Conservation (phyloP, 2,329 filamentous ascomycete genomes). For the Epicoccum nigrum region DNA sequence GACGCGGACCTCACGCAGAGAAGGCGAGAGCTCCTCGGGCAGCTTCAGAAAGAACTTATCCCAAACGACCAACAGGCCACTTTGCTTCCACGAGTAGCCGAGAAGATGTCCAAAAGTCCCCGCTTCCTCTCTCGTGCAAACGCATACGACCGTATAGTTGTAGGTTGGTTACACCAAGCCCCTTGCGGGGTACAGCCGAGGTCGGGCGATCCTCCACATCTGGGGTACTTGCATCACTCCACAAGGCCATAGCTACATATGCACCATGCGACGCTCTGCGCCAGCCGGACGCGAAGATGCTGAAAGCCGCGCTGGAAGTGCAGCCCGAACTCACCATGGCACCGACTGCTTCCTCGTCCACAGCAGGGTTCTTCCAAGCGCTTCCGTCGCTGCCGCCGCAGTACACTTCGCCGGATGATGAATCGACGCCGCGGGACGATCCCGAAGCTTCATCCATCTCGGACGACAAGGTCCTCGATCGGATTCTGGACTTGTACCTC, state of each 20-base stretch:
- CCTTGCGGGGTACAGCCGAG: conserved; percentile 12
- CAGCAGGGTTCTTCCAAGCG: conserved; percentile 41
- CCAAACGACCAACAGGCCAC: no score
- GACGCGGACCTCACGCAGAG: no score
- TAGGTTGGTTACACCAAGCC: not conserved
- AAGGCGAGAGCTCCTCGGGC: no score
- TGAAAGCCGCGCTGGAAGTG: conserved; percentile 10
- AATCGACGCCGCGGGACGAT: not conserved
- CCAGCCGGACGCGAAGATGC: not conserved
- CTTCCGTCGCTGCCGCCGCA: conserved; percentile 34
- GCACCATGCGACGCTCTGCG: not conserved
- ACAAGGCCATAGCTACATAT: not conserved
- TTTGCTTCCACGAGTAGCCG: no score
- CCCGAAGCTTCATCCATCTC: not conserved
- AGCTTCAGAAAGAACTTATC: no score
- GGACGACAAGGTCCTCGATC: conserved; percentile 32
- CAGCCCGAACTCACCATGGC: conserved; percentile 27
- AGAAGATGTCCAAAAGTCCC: no score
- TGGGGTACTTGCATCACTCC: conserved; percentile 5
- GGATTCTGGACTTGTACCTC: conserved; percentile 35
- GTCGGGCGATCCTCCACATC: not conserved
- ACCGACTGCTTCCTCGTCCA: conserved; percentile 32
- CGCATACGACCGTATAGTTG: no score
- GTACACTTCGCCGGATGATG: conserved; percentile 22
- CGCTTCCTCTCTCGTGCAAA: no score